Evolutionary conservation across 345 rosid genomes (phyloP), one percentile per base, ranked within the genome.

Genomic region (Cochlearia excelsa): DNA sequence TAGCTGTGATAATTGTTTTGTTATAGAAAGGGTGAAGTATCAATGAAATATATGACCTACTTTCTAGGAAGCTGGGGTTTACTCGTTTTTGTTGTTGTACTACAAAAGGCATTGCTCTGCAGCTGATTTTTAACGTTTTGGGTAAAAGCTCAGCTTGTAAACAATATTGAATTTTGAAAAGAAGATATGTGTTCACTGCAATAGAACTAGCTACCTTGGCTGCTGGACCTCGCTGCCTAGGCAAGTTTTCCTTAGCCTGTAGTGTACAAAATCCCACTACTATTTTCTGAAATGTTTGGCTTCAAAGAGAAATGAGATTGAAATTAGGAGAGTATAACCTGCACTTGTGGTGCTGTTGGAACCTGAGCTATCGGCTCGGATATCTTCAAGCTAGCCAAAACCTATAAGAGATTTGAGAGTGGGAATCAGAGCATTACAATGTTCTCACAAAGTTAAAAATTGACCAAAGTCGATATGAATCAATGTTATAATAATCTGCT

Each of bases 41-140:
- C 49, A 70, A 46, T 4, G 8, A 27, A 45, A 29, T 51, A 46
- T 40, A 45, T 33, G 9, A 46, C 89, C 11, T 81, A 85, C 99
- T 73, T 79, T 64, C 46, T 73, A 51, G 29, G 55, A 27, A 66
- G 70, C 63, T 51, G 75, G n/a, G 71, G 66, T 73, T 69, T 79
- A 65, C 50, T 75, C 42, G 31, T 40, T 30, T 54, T 71, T 42
- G 46, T 72, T 45, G 66, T 51, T 59, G 78, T 61, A 46, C 29
- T 42, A 49, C 53, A 46, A 61, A 54, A 30, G 31, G 68, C 63
- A 48, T 67, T 67, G 54, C 51, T 73, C 97, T 87, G 85, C 69
- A 82, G 44, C 33, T 72, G 45, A 56, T 56, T 42, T 29, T 63
- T 1, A 35, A 61, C 33, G 3, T 57, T 26, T 49, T 62, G 30